Evolutionary conservation across 2,329 filamentous ascomycete species (phyloP).

Genomic region (Colletotrichum somersetense): DNA sequence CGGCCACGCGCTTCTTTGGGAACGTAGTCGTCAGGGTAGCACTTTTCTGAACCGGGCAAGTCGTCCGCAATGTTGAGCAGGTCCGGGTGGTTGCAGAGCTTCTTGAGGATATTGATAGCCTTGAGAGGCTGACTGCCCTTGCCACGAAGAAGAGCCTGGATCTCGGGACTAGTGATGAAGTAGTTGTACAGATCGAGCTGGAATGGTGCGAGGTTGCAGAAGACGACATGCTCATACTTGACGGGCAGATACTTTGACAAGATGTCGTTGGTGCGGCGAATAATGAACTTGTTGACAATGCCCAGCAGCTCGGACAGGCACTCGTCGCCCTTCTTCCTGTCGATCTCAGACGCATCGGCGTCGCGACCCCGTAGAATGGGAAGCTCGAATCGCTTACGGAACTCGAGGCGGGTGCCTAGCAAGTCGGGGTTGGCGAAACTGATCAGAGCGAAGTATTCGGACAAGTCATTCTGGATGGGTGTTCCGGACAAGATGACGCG

Average conservation of each 20-base stretch:
- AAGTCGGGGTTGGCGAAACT: constrained; percentile 97
- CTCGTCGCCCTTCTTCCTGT: constrained; percentile 85
- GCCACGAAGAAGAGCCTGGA: constrained; percentile 89
- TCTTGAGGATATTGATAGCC: constrained; percentile 96
- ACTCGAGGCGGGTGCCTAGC: constrained; percentile 88
- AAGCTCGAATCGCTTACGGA: constrained; percentile 93
- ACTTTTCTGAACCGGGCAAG: constrained; percentile 85
- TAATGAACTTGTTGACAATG: constrained; percentile 98
- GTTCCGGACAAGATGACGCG: constrained; percentile 97
- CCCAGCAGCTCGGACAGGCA: constrained; percentile 83
- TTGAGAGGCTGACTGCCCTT: constrained; percentile 97
- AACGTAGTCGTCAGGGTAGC: constrained; percentile 88
- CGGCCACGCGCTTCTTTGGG: constrained; percentile 88
- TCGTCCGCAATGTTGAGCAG: constrained; percentile 86
- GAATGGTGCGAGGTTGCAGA: constrained; percentile 94
- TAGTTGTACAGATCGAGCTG: constrained; percentile 95
- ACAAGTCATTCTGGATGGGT: constrained; percentile 98
- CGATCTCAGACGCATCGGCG: constrained; percentile 86
- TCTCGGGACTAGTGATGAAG: constrained; percentile 95
- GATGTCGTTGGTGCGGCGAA: constrained; percentile 96
- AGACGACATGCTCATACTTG: constrained; percentile 99
- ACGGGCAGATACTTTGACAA: constrained; percentile 96
- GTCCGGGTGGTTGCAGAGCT: constrained; percentile 98
- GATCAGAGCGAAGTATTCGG: constrained; percentile 95
- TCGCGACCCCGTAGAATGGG: constrained; percentile 94